Evolutionary conservation across 106 monocot genomes (phyloP), one percentile per base, ranked within the genome.

Genomic region (Vanilla planifolia): DNA sequence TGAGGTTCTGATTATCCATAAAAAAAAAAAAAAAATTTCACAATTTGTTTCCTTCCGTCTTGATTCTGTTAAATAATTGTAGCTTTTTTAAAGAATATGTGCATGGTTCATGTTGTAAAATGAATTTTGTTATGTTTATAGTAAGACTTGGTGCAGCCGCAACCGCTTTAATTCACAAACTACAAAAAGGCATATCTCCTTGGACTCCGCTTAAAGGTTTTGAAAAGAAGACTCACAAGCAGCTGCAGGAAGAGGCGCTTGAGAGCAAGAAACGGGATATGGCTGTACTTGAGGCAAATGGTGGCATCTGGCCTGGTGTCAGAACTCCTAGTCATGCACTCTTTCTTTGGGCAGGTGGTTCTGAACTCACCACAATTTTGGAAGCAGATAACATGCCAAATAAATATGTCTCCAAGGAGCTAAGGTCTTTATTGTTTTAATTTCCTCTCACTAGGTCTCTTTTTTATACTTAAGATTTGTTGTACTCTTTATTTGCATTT

Each of bases 301-400:
- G 69, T 70, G 90, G 90, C 16, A 62, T 91, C 37, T 91, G 85
- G 90, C 90, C 90, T 40, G 90, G 90, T 19, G 85, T 85, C 21
- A 85, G 57, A 72, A 85, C 65, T 52, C 90, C 90, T 57, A 91
- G 90, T 67, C 82, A 91, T 77, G 90, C 90, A 9, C 59, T 91
- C 15, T 91, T 91, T 69, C 85, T 91, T 62, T 91, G 90, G 90
- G 90, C 90, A 15, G 82, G 90, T 72, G 90, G 90, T 11, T 74
- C 85, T 62, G 85, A 91, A 65, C 81, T 91, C 6, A 91, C 90
- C 25, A 65, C 79, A 47, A 74, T 82, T 48, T 59, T 91, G 61
- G 85, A 91, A 73, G 58, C 45, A 59, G 90, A 91, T 62, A 76
- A 85, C 51, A 91, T 91, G 90, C 90, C 85, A 53, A 91, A 91